Base-by-base conservation (phyloP, 352 stramenopile genomes). In the Phytophthora palmivora region DNA sequence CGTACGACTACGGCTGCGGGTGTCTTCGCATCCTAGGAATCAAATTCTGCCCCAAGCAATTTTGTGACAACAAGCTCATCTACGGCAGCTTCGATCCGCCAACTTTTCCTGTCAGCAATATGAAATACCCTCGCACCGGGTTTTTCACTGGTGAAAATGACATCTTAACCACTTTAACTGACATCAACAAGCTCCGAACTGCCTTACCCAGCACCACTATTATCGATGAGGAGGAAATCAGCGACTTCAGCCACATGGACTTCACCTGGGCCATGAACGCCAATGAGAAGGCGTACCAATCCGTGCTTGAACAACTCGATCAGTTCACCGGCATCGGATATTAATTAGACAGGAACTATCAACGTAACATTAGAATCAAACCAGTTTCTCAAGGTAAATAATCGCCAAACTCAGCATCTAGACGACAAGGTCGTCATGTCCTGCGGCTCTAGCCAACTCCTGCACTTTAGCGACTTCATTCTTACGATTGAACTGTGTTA, bases 241-340 rank as follows among this genome's bases (percentile, higher is more conserved):
- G 69, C 6, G 33, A 58, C 26, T 81, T 79, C 53, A 86, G 78
- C 39, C 76, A 84, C 54, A 58, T 86, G 47, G 76, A 88, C 67
- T 84, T 83, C 30, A 82, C 67, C 14, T 86, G 74, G 78, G 65
- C 71, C 2, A 45, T 57, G 24, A 67, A 85, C 39, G 68, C 61
- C 19, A 72, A 68, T 16, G 57, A 81, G 33, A 72, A 52, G n/a
- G 47, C 84, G 10, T 88, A 85, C 54, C 59, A 74, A 39, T 67
- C 74, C 6, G 22, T 88, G 21, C 65, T 88, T 28, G 16, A 52
- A 2, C 64, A 85, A 19, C 68, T 88, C 19, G 57, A 75, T n/a
- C 39, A 55, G 37, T 82, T 76, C 37, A 57, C 58, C 21, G 75
- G 63, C n/a, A 39, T 56, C 6, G 64, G 70, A 22, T 87, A 84